phyloP scores from a whole-genome alignment of 805 yeast genomes.

The Monosporozyma aerobia region DNA sequence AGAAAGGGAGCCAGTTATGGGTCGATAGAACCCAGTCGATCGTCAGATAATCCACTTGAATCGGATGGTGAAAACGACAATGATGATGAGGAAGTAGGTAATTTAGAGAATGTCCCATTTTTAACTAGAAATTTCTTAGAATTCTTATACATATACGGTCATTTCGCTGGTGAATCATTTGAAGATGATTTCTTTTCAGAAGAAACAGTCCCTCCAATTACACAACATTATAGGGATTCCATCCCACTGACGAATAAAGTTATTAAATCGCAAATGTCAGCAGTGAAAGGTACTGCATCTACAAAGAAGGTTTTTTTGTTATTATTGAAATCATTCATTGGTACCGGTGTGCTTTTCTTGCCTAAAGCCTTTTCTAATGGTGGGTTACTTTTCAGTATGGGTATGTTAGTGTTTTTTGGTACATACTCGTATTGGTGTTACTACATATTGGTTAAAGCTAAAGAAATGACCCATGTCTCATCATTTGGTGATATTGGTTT shows the following conservation, averaged over 20 bases:
- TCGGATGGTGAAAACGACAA: not conserved
- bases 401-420: slow-evolving; percentile 51
- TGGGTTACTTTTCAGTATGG: slow-evolving; percentile 52
- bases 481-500: slow-evolving; percentile 75
- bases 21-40: not conserved
- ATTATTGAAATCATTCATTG: slow-evolving; percentile 64
- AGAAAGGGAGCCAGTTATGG: not conserved
- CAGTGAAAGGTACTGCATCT: slow-evolving; percentile 54
- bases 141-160: slow-evolving; percentile 71
- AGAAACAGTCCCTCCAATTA: slow-evolving; percentile 6
- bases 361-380: slow-evolving; percentile 69
- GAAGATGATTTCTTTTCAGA: slow-evolving; percentile 50
- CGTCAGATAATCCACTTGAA: not conserved
- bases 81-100: slow-evolving; percentile 11
- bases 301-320: slow-evolving; percentile 64
- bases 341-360: slow-evolving; percentile 65
- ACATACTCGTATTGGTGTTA: slow-evolving; percentile 72
- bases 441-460: slow-evolving; percentile 50
- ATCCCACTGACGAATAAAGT: slow-evolving; percentile 9
- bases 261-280: slow-evolving; percentile 19
- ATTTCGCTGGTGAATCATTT: slow-evolving; percentile 76
- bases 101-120: slow-evolving; percentile 35
- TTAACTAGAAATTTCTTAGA: slow-evolving; percentile 67
- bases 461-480: slow-evolving; percentile 49
- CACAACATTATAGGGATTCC: slow-evolving; percentile 24